A percentile compares a stretch with the other conserved stretches of the same genome.
Evolutionary conservation across 108 stramenopile species (phyloP).

Genomic region (Cyclostephanos invisitatus): DNA sequence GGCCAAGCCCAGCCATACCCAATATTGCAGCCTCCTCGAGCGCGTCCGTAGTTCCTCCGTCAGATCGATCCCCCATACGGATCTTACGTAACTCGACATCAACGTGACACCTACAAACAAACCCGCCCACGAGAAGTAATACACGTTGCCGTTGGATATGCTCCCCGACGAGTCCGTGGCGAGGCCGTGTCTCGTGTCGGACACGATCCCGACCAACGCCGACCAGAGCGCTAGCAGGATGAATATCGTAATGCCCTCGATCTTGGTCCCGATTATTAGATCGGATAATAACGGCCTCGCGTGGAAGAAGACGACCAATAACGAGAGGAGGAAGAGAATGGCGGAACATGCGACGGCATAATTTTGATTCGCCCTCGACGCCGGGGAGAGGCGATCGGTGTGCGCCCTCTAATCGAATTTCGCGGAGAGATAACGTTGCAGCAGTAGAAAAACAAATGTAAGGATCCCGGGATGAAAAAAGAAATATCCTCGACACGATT

Average conservation of each 20-base stretch:
- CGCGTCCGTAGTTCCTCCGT: slow-evolving; percentile 62
- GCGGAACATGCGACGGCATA: slow-evolving; percentile 75
- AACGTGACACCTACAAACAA: slow-evolving; percentile 65
- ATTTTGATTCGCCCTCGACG: slow-evolving; percentile 44
- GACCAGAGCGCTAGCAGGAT: slow-evolving; percentile 69
- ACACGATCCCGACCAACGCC: slow-evolving; percentile 69
- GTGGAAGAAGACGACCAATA: slow-evolving; percentile 59
- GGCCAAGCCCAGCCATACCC: slow-evolving; percentile 56
- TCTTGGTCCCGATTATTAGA: slow-evolving; percentile 66
- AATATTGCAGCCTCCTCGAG: slow-evolving; percentile 58
- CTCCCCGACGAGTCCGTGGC: slow-evolving; percentile 57
- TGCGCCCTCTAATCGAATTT: slow-evolving; percentile 16
- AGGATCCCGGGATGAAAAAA: not conserved
- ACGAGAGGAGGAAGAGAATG: slow-evolving; percentile 60
- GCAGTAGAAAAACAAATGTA: not conserved
- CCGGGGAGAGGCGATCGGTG: slow-evolving; percentile 31
- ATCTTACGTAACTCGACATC: slow-evolving; percentile 55
- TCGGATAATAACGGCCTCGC: slow-evolving; percentile 50
- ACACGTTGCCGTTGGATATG: slow-evolving; percentile 80
- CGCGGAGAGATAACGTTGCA: not conserved
- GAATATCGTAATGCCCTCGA: slow-evolving; percentile 64
- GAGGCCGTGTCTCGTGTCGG: slow-evolving; percentile 59
- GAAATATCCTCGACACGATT: not conserved
- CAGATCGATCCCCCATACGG: slow-evolving; percentile 70
- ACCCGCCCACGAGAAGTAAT: slow-evolving; percentile 85